Conservation (phyloP, 192 early-diverging fungal species). For the Gigaspora rosea region DNA sequence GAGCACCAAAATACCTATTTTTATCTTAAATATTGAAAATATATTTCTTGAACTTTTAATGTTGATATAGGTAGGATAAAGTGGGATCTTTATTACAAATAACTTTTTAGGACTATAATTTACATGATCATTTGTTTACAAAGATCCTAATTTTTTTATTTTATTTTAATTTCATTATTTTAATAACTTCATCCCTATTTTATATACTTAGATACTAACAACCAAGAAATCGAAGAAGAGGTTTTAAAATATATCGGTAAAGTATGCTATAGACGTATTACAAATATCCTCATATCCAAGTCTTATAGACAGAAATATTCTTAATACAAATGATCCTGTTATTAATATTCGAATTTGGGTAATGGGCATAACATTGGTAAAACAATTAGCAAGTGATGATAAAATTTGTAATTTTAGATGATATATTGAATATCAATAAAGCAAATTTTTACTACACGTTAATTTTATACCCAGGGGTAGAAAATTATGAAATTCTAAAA, state of each 20-base stretch:
- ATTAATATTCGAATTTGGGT: not conserved
- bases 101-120: too few species aligned
- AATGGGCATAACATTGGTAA: not conserved
- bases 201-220: too few species aligned
- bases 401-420: not conserved
- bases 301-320: not conserved
- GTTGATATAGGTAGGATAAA: too few species aligned
- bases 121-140: too few species aligned
- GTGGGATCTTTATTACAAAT: too few species aligned
- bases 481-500: too few species aligned
- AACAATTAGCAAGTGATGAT: not conserved
- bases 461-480: too few species aligned
- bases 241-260: not conserved
- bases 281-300: not conserved
- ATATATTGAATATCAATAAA: not conserved
- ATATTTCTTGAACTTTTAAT: not conserved
- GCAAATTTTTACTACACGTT: not conserved
- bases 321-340: not conserved
- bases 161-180: too few species aligned
- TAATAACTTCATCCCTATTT: too few species aligned
- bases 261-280: not conserved
- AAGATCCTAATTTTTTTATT: too few species aligned
- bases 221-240: not conserved
- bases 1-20: too few species aligned
- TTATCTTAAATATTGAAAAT: constrained; percentile 9